Conservation (phyloP, 1,284 basidiomycete genomes). For the Phellopilus nigrolimitatus region DNA sequence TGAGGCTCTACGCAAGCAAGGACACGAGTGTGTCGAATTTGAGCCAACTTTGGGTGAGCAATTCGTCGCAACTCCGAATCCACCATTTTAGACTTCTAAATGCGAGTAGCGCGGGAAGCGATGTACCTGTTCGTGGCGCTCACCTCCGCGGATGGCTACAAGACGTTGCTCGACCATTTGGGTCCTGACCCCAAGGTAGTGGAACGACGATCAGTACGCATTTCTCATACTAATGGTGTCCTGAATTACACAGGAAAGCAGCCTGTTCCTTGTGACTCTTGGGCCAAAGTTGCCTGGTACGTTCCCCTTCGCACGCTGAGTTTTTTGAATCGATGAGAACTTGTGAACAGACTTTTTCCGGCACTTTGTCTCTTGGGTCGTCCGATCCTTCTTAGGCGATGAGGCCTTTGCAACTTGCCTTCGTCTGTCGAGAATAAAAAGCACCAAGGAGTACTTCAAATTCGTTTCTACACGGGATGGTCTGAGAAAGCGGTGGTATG, state of each 20-base stretch:
- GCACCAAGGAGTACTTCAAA: slow-evolving; percentile 51
- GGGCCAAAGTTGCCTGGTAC: slow-evolving; percentile 59
- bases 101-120: slow-evolving; percentile 39
- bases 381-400: slow-evolving; percentile 52
- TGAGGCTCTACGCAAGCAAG: slow-evolving; percentile 57
- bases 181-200: slow-evolving; percentile 63
- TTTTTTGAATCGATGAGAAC: background rate
- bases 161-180: slow-evolving; percentile 60
- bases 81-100: background rate
- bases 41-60: slow-evolving; percentile 44
- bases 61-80: slow-evolving; percentile 12
- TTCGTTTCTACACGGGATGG: slow-evolving; percentile 47
- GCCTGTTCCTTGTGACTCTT: slow-evolving; percentile 53
- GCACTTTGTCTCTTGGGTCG: slow-evolving; percentile 41
- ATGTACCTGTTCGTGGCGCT: slow-evolving; percentile 66
- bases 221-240: background rate
- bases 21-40: slow-evolving; percentile 78
- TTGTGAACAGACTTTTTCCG: slow-evolving; percentile 46
- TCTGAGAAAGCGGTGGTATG: slow-evolving; percentile 49
- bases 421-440: slow-evolving; percentile 43
- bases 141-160: slow-evolving; percentile 73
- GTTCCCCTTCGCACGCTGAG: slow-evolving; percentile 6
- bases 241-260: slow-evolving; percentile 39
- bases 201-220: background rate
- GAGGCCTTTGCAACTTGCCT: slow-evolving; percentile 45